Conservation (phyloP, 768 basidiomycete genomes). For the Podaxis sp. region DNA sequence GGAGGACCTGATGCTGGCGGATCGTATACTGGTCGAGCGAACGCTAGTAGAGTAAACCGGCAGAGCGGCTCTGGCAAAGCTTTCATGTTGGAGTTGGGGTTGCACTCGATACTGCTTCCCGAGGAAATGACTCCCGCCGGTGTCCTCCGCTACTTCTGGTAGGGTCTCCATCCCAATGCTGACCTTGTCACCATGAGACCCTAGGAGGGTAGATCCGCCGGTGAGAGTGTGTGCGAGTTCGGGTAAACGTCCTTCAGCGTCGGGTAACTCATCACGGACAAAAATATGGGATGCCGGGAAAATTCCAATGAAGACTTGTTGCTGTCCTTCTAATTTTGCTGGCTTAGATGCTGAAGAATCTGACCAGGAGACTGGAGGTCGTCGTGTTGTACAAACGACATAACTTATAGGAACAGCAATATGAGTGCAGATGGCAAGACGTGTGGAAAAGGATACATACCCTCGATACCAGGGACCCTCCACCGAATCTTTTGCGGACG, state of each 20-base stretch:
- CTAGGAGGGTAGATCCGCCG: constrained; percentile 32
- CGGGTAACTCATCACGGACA: constrained; percentile 81
- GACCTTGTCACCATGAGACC: constrained; percentile 38
- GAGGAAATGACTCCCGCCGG: constrained; percentile 30
- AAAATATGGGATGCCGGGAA: constrained; percentile 90
- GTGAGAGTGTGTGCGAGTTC: constrained; percentile 66
- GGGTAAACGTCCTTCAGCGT: constrained; percentile 83
- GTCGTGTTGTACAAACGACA: constrained; percentile 79
- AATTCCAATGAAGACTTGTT: constrained; percentile 92
- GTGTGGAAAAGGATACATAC: constrained; percentile 46
- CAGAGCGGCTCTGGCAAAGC: constrained; percentile 67
- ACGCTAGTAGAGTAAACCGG: constrained; percentile 75
- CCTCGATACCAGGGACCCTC: constrained; percentile 93
- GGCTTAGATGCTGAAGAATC: constrained; percentile 44
- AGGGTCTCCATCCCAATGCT: constrained; percentile 55
- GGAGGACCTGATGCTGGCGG: constrained; percentile 71
- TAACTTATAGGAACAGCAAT: constrained; percentile 48
- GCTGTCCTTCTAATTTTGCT: constrained; percentile 68
- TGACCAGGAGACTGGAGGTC: constrained; percentile 70
- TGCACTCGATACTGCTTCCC: constrained; percentile 71
- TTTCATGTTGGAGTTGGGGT: constrained; percentile 74
- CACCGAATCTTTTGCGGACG: constrained; percentile 62
- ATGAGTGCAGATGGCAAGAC: constrained; percentile 13
- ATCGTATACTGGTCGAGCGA: constrained; percentile 69
- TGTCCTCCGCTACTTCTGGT: constrained; percentile 63